Base-by-base conservation (phyloP, 805 yeast species). In the Candida suzukii region DNA sequence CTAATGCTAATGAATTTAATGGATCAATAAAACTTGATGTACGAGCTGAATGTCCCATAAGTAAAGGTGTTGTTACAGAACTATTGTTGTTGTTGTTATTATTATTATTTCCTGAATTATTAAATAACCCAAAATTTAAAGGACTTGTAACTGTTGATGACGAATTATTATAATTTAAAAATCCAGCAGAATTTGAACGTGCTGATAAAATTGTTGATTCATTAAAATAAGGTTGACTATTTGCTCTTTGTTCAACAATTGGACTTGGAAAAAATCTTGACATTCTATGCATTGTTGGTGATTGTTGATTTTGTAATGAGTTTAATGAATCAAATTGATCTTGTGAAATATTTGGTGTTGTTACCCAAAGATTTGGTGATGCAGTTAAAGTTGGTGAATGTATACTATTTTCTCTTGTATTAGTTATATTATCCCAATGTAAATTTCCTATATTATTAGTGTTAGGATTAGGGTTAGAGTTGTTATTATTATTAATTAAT, bases 261-360 rank as follows among this genome's bases (percentile, higher is more conserved):
- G 66, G 66, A 27, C 63, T 58, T 3, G 68, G 68, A 39, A 63
- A 63, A 39, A 63, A 62, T 21, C 67, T 45, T 4, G 66, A 57
- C 51, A 56, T 55, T 18, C 62, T 44, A 29, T 48, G 50, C 28
- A 46, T 42, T 7, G 43, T 45, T 10, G 60, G 54, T 4, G 58
- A 54, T 21, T 52, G 32, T 17, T 27, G 39, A 16, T 35, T 40
- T 25, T 17, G 25, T 24, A 13, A 22, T 21, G 29, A n/a, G n/a
- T n/a, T 22, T 26, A 22, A 11, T 5, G 18, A 25, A 18, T 36
- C 31, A 21, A 33, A 33, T 17, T 14, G 55, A n/a, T 48, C 54
- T 14, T 45, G 27, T 3, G 35, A 42, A 4, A 19, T 10, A 24
- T 14, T 26, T 16, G 51, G 42, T 17, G 46, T 42, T 10, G 56